These are phyloP conservation scores for Gossypium rotundifolium DNA, from an alignment of 345 rosid species.

Conservation along the genomic window DNA sequence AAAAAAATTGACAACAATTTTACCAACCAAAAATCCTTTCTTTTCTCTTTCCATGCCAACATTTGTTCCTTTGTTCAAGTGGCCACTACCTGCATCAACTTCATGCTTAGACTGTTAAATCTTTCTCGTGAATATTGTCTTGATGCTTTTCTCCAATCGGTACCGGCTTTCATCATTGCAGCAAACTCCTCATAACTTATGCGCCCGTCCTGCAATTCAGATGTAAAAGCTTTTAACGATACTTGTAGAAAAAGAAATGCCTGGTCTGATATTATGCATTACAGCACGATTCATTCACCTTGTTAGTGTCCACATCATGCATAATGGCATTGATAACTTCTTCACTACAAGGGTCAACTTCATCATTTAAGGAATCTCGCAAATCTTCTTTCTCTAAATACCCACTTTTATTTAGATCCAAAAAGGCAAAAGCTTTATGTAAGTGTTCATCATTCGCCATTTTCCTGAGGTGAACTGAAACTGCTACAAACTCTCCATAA, in stretches of 20 bases:
- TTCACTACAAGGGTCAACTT: conserved; percentile 52
- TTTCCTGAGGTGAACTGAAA: conserved; percentile 77
- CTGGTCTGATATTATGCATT: too few relatives aligned
- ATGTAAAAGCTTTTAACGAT: background rate
- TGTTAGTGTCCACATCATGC: conserved; percentile 96
- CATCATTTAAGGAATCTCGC: conserved; percentile 62
- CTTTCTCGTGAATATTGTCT: conserved; percentile 82
- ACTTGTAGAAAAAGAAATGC: too few relatives aligned
- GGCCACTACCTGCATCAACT: conserved; percentile 31
- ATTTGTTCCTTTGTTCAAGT: too few relatives aligned
- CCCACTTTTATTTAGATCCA: conserved; percentile 72
- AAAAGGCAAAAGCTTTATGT: conserved; percentile 82
- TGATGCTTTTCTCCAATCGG: conserved; percentile 92
- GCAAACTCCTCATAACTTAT: conserved; percentile 86
- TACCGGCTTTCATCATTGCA: conserved; percentile 89
- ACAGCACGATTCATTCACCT: conserved; percentile 38
- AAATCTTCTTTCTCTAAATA: conserved; percentile 91
- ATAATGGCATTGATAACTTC: conserved; percentile 75
- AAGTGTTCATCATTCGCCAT: conserved; percentile 91
- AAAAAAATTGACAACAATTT: too few relatives aligned
- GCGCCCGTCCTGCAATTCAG: conserved; percentile 58
- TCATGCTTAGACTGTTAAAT: conserved; percentile 78
- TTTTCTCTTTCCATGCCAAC: too few relatives aligned
- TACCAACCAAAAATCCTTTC: too few relatives aligned
- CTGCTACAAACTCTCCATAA: conserved; percentile 82